phyloP scores from a whole-genome alignment of 257 asterid species.

The Solanum infundibuliforme region DNA sequence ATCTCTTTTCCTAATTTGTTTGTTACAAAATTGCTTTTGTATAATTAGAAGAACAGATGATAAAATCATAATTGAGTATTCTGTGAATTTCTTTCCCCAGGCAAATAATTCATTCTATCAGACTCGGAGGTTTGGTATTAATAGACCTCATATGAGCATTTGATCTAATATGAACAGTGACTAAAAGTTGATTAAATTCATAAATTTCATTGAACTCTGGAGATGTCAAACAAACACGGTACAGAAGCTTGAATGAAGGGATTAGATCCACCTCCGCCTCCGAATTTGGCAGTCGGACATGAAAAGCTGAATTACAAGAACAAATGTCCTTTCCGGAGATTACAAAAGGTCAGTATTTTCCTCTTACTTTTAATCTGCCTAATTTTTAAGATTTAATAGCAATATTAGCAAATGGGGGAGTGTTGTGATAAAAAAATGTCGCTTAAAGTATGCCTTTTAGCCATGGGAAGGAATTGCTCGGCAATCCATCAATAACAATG shows the following conservation, averaged over 20 bases:
- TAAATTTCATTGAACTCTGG: neutral
- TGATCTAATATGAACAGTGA: neutral
- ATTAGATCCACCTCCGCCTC: neutral
- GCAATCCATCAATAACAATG: neutral
- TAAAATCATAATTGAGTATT: neutral
- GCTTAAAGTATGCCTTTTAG: neutral
- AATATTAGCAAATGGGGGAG: neutral
- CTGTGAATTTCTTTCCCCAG: neutral
- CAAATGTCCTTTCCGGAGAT: neutral
- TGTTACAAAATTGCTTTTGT: neutral
- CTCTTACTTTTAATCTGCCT: neutral
- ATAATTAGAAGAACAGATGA: neutral
- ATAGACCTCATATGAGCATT: neutral
- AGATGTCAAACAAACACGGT: neutral
- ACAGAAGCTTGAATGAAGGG: neutral
- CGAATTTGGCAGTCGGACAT: neutral
- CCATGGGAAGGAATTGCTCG: neutral
- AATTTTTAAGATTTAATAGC: neutral
- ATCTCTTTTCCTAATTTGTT: neutral
- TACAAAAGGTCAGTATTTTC: neutral
- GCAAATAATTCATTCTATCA: neutral
- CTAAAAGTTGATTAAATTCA: neutral
- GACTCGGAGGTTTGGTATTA: neutral
- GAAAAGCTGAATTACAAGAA: neutral
- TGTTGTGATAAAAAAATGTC: neutral